Base-by-base conservation (phyloP, 2,329 filamentous ascomycete genomes). In the Fusarium sp. region DNA sequence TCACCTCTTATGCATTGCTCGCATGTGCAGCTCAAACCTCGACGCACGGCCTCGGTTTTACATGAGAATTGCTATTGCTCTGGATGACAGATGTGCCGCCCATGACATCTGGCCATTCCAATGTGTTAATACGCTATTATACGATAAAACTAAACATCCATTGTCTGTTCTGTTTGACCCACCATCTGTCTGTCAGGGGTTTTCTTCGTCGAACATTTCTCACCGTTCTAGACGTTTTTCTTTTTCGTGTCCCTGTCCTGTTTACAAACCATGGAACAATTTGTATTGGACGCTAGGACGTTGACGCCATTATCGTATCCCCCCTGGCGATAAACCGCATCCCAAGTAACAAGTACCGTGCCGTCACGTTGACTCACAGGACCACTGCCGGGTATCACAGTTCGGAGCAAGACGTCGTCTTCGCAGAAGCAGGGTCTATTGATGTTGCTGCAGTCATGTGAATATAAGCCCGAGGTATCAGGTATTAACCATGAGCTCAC, bases 221-320 rank as follows among this genome's bases (percentile, higher is more conserved):
- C 46, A 54, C 63, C 42, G 50, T 73, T 60, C 58, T 63, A 69
- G 61, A 71, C 56, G 59, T 50, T 34, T 40, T 38, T 34, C 47
- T 34, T 40, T 38, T 34, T n/a, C 9, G 5, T 36, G 17, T 34
- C 50, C 53, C 42, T 51, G 45, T 44, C 43, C 8, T 51, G 39
- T 70, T 68, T 60, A 59, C 56, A 68, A 69, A 62, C 62, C 67
- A 56, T 60, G 61, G 58, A 40, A 38, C 10, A 39, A 39, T 36
- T 36, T 17, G 34, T 23, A 38, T 42, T 47, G 11, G 53, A 38
- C 56, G 56, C 68, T 73, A 62, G 64, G 68, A 40, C 56, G 54
- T 61, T 73, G 70, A 73, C 70, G 70, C 70, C 70, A 73, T 73
- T 38, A 39, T 39, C 54, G 65, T 70, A 68, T 56, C 50, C 53